Percentiles rank a stretch among this genome's conserved stretches.
phyloP scores from a whole-genome alignment of 1,284 basidiomycete species.

The Irpex sp. region DNA sequence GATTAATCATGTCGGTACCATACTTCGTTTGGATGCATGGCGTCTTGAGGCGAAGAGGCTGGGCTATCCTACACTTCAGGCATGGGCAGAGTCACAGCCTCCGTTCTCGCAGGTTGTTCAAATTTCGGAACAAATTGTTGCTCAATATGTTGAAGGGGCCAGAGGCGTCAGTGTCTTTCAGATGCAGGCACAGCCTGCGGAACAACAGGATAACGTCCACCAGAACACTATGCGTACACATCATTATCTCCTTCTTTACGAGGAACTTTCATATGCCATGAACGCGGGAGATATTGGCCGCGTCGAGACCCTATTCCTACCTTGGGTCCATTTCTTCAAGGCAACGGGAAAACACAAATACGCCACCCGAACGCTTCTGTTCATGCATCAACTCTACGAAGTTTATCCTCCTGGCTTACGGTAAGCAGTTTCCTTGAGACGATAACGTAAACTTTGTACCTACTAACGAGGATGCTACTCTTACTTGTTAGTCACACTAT shows the following conservation, averaged over 20 bases:
- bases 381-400: slow-evolving; percentile 16
- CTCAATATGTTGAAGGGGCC: too few species aligned
- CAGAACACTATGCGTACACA: slow-evolving; percentile 9
- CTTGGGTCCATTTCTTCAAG: slow-evolving; percentile 27
- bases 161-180: too few species aligned
- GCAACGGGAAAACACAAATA: slow-evolving; percentile 29
- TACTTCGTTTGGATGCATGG: slow-evolving; percentile 14
- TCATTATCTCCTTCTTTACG: slow-evolving; percentile 24
- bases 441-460: too few species aligned
- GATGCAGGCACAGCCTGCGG: too few species aligned
- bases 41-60: too few species aligned
- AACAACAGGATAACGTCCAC: too few species aligned
- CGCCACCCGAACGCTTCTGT: slow-evolving; percentile 19
- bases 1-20: slow-evolving; percentile 23
- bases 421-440: too few species aligned
- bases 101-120: too few species aligned
- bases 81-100: too few species aligned
- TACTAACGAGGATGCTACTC: not conserved
- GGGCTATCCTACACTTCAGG: too few species aligned
- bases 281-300: slow-evolving; percentile 31
- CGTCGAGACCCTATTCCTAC: slow-evolving; percentile 21
- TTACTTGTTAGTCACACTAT: slow-evolving; percentile 23
- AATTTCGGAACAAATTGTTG: too few species aligned
- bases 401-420: slow-evolving; percentile 4
- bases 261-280: slow-evolving; percentile 25